Conservation (phyloP, 2,329 filamentous ascomycete genomes). For the Ramularia endophylla region DNA sequence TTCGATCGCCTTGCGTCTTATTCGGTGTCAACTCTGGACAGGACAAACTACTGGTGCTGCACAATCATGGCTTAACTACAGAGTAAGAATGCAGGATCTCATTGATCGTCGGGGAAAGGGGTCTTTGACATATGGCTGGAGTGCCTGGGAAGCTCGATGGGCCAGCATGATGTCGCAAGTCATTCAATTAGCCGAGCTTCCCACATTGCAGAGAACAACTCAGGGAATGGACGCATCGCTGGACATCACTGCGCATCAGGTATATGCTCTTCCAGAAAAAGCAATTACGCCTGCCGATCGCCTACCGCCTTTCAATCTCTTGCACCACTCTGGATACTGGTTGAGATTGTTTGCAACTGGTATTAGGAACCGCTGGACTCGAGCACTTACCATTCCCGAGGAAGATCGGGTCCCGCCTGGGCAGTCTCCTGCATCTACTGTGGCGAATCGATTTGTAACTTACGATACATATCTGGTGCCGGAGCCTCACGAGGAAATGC, state of each 20-base stretch:
- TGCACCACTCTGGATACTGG: conserved; percentile 61
- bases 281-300: conserved; percentile 43
- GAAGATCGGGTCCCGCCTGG: conserved; percentile 53
- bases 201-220: conserved; percentile 32
- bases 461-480: conserved; percentile 59
- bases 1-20: conserved; percentile 68
- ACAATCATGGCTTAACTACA: conserved; percentile 73
- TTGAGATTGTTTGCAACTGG: conserved; percentile 49
- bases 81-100: conserved; percentile 66
- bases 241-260: conserved; percentile 10
- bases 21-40: conserved; percentile 78
- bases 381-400: conserved; percentile 51
- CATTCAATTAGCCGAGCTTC: conserved; percentile 48
- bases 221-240: conserved; percentile 8
- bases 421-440: conserved; percentile 50
- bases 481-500: conserved; percentile 51
- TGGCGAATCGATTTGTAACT: conserved; percentile 46
- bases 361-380: conserved; percentile 43
- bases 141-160: conserved; percentile 84
- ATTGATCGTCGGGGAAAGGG: conserved; percentile 79
- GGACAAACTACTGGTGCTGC: conserved; percentile 73
- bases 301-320: conserved; percentile 51
- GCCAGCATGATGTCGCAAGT: conserved; percentile 56
- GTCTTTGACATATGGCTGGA: conserved; percentile 84
- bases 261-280: conserved; percentile 49